Base-by-base conservation (phyloP, 140 eudicot genomes). In the Bidens hawaiensis region DNA sequence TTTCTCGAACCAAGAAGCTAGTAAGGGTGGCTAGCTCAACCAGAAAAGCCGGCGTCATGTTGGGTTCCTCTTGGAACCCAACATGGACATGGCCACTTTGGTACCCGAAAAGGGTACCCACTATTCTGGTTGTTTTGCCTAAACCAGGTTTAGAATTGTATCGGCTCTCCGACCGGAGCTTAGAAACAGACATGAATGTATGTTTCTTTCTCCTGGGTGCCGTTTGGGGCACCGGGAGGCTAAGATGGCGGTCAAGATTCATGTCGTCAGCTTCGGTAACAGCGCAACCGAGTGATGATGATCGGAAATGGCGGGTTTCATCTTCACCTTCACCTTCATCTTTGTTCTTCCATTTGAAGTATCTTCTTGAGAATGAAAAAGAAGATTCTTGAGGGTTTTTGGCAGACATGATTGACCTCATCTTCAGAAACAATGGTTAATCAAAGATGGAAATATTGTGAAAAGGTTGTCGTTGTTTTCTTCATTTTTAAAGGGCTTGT, bases 361-460 rank as follows among this genome's bases (percentile, higher is more conserved):
- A 87, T 60, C 97, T 87, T 48, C 88, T 82, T 5, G 97, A 90
- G 80, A 87, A 80, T n/a, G 97, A 90, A 79, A 90, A 82, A 68
- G 91, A 83, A 31, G 95, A 62, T 50, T 84, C 96, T n/a, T 87
- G 90, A 61, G 89, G 80, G 55, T 68, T 83, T 66, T 73, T 89
- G 26, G 90, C 94, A 45, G 88, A 90, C 95, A 76, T 86, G 88
- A 90, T 83, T 77, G 97, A 79, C 82, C 77, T 90, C 97, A 83
- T 90, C 54, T 75, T 52, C 24, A 60, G 53, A 55, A 47, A n/a
- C n/a, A n/a, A n/a, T n/a, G n/a, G n/a, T n/a, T n/a, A n/a, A n/a
- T n/a, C n/a, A n/a, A n/a, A n/a, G n/a, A 56, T 72, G 55, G 61
- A 62, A 70, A 65, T 74, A 19, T 42, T 54, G 63, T 30, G 71